phyloP scores from a whole-genome alignment of 2,329 filamentous ascomycete species.

The Ophiostoma australiae region DNA sequence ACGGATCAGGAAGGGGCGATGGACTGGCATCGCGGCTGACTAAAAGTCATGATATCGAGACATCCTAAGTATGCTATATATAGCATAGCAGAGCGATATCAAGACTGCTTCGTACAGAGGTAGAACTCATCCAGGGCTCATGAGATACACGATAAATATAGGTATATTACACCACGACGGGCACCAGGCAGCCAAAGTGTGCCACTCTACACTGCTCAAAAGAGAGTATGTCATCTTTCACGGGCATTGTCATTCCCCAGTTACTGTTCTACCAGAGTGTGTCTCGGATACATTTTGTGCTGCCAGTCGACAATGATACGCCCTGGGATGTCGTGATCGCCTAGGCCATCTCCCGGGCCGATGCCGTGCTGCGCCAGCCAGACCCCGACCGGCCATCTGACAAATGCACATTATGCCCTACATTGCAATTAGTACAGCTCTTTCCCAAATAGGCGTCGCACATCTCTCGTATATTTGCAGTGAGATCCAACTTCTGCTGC shows the following conservation, averaged over 20 bases:
- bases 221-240: neutral
- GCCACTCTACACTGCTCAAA: too few relatives aligned
- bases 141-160: too few relatives aligned
- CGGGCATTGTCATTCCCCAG: neutral
- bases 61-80: neutral
- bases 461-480: neutral
- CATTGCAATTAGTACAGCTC: neutral
- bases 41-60: neutral
- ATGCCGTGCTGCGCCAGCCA: conserved; percentile 19
- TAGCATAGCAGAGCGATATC: too few relatives aligned
- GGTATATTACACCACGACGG: too few relatives aligned
- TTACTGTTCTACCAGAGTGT: neutral
- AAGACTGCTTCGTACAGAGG: too few relatives aligned
- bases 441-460: neutral
- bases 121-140: too few relatives aligned
- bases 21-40: neutral
- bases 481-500: neutral
- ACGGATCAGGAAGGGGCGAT: neutral
- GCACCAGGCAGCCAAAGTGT: too few relatives aligned
- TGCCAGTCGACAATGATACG: neutral
- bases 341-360: conserved; percentile 19
- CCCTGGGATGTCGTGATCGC: conserved; percentile 19
- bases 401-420: conserved; percentile 3
- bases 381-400: conserved; percentile 14
- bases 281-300: neutral